Conservation (phyloP, 2,329 filamentous ascomycete species). For the Knufia petricola region DNA sequence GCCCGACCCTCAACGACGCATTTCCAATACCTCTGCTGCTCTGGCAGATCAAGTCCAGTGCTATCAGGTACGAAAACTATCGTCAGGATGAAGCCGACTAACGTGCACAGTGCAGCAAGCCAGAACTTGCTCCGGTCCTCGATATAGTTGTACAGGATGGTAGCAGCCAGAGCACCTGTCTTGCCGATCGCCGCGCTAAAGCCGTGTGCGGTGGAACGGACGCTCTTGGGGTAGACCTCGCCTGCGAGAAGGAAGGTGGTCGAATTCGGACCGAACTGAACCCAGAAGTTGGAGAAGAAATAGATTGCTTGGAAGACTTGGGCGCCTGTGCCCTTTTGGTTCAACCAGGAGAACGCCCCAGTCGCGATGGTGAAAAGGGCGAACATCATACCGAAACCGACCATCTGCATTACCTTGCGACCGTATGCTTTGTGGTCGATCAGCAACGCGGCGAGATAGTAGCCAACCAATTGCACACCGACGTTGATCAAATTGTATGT, state of each 20-base stretch:
- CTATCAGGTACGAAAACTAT: constrained; percentile 87
- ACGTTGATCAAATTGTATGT: constrained; percentile 1
- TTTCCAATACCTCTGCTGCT: constrained; percentile 9
- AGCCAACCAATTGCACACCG: background rate
- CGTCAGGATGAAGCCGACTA: constrained; percentile 74
- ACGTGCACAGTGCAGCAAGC: too few species aligned
- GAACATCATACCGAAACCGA: background rate
- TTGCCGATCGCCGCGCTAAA: constrained; percentile 54
- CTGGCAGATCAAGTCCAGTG: constrained; percentile 13
- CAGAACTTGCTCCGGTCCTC: too few species aligned
- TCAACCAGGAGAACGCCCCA: background rate
- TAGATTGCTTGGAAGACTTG: background rate
- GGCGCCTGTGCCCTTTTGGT: background rate
- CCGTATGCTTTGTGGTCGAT: constrained; percentile 1
- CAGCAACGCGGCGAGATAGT: constrained; percentile 1
- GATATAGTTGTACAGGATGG: constrained; percentile 6
- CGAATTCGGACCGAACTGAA: constrained; percentile 44
- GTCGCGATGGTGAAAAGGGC: background rate
- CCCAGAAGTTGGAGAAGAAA: constrained; percentile 1
- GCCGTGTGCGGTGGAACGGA: constrained; percentile 53
- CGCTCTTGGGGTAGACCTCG: constrained; percentile 56
- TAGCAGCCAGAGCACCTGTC: constrained; percentile 40
- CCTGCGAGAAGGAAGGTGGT: constrained; percentile 56
- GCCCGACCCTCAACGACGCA: constrained; percentile 4
- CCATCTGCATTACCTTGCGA: background rate